Percentiles rank a stretch among this genome's conserved stretches.
Conservation (phyloP, 768 basidiomycete species). For the Suillus placidus region DNA sequence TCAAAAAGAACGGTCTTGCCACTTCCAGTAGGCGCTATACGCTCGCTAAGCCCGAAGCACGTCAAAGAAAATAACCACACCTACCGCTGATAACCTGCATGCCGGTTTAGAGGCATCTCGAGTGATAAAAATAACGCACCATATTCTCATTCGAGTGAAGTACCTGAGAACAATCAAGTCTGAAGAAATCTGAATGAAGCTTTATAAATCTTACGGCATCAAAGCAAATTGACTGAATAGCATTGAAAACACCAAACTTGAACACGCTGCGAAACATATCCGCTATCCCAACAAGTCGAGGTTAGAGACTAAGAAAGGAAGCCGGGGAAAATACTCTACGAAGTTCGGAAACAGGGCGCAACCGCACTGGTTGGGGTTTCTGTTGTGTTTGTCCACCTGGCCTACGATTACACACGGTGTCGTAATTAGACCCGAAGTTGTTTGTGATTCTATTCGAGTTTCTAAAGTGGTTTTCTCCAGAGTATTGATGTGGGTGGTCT, state of each 20-base stretch:
- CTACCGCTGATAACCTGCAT: conserved; percentile 72
- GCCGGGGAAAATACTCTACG: conserved; percentile 46
- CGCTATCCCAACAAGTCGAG: conserved; percentile 49
- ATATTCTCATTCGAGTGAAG: conserved; percentile 63
- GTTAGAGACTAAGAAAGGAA: not conserved
- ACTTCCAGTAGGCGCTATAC: conserved; percentile 88
- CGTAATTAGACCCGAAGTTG: not conserved
- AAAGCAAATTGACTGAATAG: conserved; percentile 85
- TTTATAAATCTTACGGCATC: conserved; percentile 54
- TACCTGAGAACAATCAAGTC: conserved; percentile 44
- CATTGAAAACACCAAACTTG: conserved; percentile 91
- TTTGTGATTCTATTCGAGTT: not conserved
- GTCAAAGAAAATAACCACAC: conserved; percentile 13
- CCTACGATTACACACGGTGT: not conserved
- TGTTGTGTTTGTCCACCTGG: conserved; percentile 28
- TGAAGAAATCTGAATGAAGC: not conserved
- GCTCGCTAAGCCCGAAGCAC: conserved; percentile 10
- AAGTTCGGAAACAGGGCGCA: conserved; percentile 74
- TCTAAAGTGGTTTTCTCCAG: not conserved
- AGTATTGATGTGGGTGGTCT: not conserved
- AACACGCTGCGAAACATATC: conserved; percentile 81
- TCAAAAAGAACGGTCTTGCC: conserved; percentile 98
- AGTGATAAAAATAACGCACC: conserved; percentile 41
- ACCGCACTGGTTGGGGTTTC: conserved; percentile 47
- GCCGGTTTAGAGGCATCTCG: conserved; percentile 15